Conservation (phyloP, 1,284 basidiomycete genomes). For the Vanrija pseudolonga region DNA sequence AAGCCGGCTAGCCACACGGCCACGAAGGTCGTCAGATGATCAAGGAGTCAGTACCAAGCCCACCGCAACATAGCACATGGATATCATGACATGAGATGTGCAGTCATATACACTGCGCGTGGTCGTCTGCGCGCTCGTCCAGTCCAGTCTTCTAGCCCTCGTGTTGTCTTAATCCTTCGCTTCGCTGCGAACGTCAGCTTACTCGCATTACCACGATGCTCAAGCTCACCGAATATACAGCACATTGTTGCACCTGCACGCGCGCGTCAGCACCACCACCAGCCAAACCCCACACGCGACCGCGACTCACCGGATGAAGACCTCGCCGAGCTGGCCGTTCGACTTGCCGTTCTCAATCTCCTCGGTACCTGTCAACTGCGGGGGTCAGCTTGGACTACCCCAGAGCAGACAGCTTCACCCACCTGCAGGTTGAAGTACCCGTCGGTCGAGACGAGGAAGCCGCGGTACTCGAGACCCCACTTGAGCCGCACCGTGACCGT, state of each 20-base stretch:
- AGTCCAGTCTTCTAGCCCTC: background rate
- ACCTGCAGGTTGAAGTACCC: constrained; percentile 99
- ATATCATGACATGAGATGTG: constrained; percentile 11
- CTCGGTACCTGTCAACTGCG: constrained; percentile 92
- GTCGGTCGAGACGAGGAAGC: constrained; percentile 96
- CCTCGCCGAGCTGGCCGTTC: constrained; percentile 93
- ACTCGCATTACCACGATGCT: too few relatives aligned
- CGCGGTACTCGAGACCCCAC: constrained; percentile 99
- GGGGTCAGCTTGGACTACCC: background rate
- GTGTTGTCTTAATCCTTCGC: constrained; percentile 27
- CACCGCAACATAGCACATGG: background rate
- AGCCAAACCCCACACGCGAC: constrained; percentile 37
- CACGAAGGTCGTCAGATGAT: too few relatives aligned
- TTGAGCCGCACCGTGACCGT: constrained; percentile 91
- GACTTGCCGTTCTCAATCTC: constrained; percentile 96
- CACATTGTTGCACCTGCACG: constrained; percentile 79
- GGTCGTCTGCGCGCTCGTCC: background rate
- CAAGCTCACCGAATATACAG: constrained; percentile 66
- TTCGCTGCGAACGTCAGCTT: constrained; percentile 28
- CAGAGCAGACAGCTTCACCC: constrained; percentile 33
- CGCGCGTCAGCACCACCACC: background rate
- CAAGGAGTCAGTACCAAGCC: background rate
- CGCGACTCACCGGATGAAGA: constrained; percentile 73
- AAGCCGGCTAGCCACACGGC: too few relatives aligned
- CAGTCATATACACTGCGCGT: constrained; percentile 1